Conservation (phyloP, 2,329 filamentous ascomycete genomes). For the Cercospora zeina region DNA sequence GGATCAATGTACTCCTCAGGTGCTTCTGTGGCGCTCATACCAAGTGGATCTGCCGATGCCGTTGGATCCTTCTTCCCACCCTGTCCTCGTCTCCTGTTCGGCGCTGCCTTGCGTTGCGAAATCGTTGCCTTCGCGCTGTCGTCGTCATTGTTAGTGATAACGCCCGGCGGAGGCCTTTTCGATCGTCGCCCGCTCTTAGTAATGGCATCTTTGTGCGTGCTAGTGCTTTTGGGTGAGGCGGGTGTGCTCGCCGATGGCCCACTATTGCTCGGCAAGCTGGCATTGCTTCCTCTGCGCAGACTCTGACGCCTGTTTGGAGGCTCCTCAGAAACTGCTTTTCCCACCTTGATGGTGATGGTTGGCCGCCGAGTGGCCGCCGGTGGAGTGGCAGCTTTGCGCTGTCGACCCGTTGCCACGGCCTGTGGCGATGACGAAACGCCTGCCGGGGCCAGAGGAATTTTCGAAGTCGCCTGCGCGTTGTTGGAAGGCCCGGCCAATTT, state of each 20-base stretch:
- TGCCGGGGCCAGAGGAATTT: constrained; percentile 50
- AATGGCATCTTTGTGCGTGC: constrained; percentile 22
- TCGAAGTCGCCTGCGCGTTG: constrained; percentile 25
- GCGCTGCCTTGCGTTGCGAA: constrained; percentile 69
- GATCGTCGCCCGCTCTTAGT: constrained; percentile 51
- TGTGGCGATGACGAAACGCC: constrained; percentile 40
- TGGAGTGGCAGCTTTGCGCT: constrained; percentile 35
- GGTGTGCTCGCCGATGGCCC: constrained; percentile 24
- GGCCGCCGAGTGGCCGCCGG: constrained; percentile 36
- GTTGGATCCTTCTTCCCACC: constrained; percentile 25
- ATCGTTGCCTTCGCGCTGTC: constrained; percentile 67
- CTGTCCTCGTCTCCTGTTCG: constrained; percentile 58
- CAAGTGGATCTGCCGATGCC: constrained; percentile 21
- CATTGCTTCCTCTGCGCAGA: constrained; percentile 50
- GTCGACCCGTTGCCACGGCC: constrained; percentile 23
- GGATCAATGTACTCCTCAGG: constrained; percentile 61
- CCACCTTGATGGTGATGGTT: constrained; percentile 44
- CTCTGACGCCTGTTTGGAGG: constrained; percentile 46
- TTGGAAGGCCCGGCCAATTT: constrained; percentile 34
- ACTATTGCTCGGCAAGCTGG: constrained; percentile 43
- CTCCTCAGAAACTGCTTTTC: constrained; percentile 52
- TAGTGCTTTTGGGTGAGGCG: constrained; percentile 25
- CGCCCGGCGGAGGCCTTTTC: constrained; percentile 70
- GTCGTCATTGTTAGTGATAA: constrained; percentile 58
- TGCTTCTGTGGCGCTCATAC: constrained; percentile 16